Percentiles rank a stretch among this genome's conserved stretches.
Evolutionary conservation across 805 yeast genomes (phyloP).

Genomic region (Barnettozyma wickerhamii): DNA sequence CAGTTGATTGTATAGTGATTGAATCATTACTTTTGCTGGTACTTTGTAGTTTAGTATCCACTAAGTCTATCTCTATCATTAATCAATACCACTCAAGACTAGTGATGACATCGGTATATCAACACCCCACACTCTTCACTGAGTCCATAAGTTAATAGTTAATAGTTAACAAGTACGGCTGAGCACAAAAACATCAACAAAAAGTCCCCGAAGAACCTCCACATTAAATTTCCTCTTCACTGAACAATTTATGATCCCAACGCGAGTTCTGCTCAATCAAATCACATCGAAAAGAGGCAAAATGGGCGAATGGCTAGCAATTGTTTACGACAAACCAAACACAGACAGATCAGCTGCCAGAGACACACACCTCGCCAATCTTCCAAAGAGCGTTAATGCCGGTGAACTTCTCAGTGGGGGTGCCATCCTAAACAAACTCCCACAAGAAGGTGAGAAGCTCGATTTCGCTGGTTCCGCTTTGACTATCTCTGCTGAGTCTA

Average conservation of each 20-base stretch:
- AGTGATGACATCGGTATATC: too few species aligned
- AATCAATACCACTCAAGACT: too few species aligned
- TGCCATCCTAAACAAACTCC: constrained; percentile 45
- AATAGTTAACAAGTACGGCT: too few species aligned
- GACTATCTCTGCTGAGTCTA: constrained; percentile 58
- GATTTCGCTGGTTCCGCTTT: constrained; percentile 66
- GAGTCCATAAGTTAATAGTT: too few species aligned
- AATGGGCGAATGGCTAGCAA: constrained; percentile 62
- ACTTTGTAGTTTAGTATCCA: too few species aligned
- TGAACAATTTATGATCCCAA: constrained; percentile 13
- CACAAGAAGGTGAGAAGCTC: constrained; percentile 35
- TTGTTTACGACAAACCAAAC: constrained; percentile 66
- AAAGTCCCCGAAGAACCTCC: too few species aligned
- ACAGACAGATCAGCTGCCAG: constrained; percentile 44
- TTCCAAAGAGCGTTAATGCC: constrained; percentile 38
- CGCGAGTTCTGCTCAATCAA: constrained; percentile 6
- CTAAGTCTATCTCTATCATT: too few species aligned
- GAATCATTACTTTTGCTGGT: not conserved
- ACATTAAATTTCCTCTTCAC: too few species aligned
- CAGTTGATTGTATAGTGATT: not conserved
- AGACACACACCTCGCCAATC: constrained; percentile 46
- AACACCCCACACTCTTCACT: too few species aligned
- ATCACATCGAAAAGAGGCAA: constrained; percentile 15
- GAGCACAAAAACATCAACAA: too few species aligned
- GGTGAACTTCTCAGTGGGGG: constrained; percentile 48